Evolutionary conservation across 495 filamentous ascomycete genomes (phyloP), one percentile per base, ranked within the genome.

Genomic region (Hypomontagnella monticulosa): DNA sequence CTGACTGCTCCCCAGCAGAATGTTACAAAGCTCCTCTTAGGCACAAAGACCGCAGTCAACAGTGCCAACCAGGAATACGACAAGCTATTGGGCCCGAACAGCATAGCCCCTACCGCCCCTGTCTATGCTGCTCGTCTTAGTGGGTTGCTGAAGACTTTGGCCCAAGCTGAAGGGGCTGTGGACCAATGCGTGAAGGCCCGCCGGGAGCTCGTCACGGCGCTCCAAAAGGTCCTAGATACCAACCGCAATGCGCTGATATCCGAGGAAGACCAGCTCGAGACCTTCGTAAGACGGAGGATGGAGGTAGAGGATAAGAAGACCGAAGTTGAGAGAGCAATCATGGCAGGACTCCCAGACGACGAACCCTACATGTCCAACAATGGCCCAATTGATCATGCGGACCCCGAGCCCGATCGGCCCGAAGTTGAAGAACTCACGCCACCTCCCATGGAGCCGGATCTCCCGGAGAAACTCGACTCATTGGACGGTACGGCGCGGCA

Each of bases 81-180:
- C 20, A 97, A 91, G 73, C 79, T 95, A 68, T 85, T 87, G 33
- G 91, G 94, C 60, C 84, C 91, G 2, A 77, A 80, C 37, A 83
- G 82, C 5, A 79, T 84, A 2, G 71, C 85, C 5, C 92, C 93
- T 4, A 85, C 91, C 0, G 87, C 93, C 7, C 93, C 95, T 1
- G 93, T 98, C 8, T 90, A 96, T 72, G 95, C 95, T 1, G 96
- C 96, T 23, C 89, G 93, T 12, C 88, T 99, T 15, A 92, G 88
- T 63, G 88, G 91, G 3, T 80, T 99, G 6, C 82, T 98, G 48
- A 97, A 95, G 78, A 87, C 85, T 2, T 84, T 99, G 12, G 92
- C 93, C 33, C 92, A 86, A 55, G 95, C 95, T n/a, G 93, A 98
- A 76, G 90, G 87, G 40, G 93, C 93, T 0, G 91, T 98, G 1